Conservation (phyloP, 2,329 filamentous ascomycete genomes). For the Pseudogymnoascus sp. region DNA sequence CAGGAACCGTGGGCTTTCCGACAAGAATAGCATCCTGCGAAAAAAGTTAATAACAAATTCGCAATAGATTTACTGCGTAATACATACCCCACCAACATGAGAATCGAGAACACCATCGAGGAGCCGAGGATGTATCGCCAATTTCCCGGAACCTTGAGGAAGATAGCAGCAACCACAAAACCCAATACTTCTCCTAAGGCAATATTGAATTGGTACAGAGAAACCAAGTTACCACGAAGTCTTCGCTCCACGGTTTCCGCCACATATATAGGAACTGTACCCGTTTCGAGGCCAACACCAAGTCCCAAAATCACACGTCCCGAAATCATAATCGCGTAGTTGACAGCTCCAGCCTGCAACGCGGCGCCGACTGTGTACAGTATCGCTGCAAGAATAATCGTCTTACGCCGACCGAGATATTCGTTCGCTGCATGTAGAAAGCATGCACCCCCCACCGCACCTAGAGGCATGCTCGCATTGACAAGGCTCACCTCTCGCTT, state of each 20-base stretch:
- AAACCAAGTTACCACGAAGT: constrained; percentile 64
- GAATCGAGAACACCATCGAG: constrained; percentile 60
- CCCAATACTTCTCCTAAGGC: constrained; percentile 66
- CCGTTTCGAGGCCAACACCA: constrained; percentile 64
- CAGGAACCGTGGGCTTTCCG: constrained; percentile 59
- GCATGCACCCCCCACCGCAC: constrained; percentile 63
- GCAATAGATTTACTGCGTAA: neutral
- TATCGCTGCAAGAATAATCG: constrained; percentile 60
- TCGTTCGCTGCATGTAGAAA: constrained; percentile 61
- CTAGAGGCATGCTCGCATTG: constrained; percentile 63
- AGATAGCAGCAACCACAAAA: constrained; percentile 65
- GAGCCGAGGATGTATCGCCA: constrained; percentile 70
- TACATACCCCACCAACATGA: constrained; percentile 35
- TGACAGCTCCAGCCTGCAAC: constrained; percentile 59
- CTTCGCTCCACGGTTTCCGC: constrained; percentile 61
- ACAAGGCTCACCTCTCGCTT: constrained; percentile 54
- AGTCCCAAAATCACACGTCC: constrained; percentile 61
- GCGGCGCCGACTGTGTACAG: constrained; percentile 64
- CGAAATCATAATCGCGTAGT: constrained; percentile 63
- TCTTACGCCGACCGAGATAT: constrained; percentile 55
- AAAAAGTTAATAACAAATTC: neutral
- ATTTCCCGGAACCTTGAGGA: constrained; percentile 59
- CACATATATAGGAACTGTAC: constrained; percentile 67
- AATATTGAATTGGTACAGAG: constrained; percentile 68
- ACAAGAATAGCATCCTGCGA: constrained; percentile 56